Percentiles rank a stretch among this genome's conserved stretches.
These are phyloP conservation scores for Microcos paniculata DNA, from an alignment of 345 rosid species.

Conservation along the genomic window DNA sequence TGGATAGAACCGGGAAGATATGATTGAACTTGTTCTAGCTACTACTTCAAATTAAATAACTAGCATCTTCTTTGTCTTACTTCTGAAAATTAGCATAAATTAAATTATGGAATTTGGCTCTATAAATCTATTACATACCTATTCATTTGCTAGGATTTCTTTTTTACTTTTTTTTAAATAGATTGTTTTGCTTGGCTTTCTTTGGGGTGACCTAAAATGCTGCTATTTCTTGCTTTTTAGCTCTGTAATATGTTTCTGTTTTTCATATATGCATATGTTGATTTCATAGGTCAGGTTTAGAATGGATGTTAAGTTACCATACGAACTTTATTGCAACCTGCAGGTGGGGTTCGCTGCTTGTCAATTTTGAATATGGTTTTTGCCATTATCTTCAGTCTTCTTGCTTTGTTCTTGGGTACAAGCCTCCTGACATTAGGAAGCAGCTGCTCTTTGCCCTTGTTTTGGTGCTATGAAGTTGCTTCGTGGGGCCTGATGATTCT, in stretches of 20 bases:
- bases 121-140: not conserved
- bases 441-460: slow-evolving; percentile 80
- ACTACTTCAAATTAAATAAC: not conserved
- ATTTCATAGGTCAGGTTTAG: not conserved
- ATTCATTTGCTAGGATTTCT: not conserved
- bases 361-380: slow-evolving; percentile 70
- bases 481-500: slow-evolving; percentile 79
- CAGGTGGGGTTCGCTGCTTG: slow-evolving; percentile 90
- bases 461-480: slow-evolving; percentile 94
- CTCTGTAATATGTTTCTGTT: not conserved
- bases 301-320: slow-evolving; percentile 6
- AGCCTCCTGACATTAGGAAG: slow-evolving; percentile 91
- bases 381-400: slow-evolving; percentile 73
- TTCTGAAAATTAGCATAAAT: not conserved
- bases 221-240: not conserved
- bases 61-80: not conserved
- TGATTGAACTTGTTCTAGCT: not conserved
- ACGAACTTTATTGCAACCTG: slow-evolving; percentile 20
- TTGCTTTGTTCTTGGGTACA: slow-evolving; percentile 85
- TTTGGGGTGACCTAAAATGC: not conserved
- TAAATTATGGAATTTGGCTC: not conserved
- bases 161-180: no score
- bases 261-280: not conserved
- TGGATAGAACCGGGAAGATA: not conserved
- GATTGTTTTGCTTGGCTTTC: not conserved